phyloP scores from a whole-genome alignment of 495 filamentous ascomycete genomes.

The Neurospora sp. region DNA sequence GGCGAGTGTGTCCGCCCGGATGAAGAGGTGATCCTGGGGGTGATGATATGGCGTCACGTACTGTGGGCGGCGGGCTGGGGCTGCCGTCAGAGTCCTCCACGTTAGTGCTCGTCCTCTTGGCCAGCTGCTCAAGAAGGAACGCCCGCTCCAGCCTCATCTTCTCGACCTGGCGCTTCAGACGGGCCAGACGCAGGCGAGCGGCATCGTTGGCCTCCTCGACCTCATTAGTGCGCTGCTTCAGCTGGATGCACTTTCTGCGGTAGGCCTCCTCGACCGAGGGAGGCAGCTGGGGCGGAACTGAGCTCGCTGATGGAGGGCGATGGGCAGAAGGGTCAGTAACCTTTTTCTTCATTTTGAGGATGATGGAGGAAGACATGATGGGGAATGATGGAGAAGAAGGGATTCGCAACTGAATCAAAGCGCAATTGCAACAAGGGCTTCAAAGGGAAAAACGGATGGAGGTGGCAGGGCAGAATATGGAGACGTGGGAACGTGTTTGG shows the following conservation, averaged over 20 bases:
- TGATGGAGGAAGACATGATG: not conserved
- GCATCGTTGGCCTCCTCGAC: slow-evolving; percentile 83
- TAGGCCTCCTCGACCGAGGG: slow-evolving; percentile 95
- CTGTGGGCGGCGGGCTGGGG: slow-evolving; percentile 60
- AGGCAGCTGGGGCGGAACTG: slow-evolving; percentile 56
- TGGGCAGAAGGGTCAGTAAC: slow-evolving; percentile 3
- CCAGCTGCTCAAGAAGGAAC: slow-evolving; percentile 79
- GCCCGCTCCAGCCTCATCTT: slow-evolving; percentile 87
- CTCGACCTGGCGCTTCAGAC: slow-evolving; percentile 70
- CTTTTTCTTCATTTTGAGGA: not conserved
- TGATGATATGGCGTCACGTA: slow-evolving; percentile 35
- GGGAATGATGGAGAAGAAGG: not conserved
- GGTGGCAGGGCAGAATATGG: not conserved
- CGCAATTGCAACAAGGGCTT: not conserved
- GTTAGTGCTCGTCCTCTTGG: slow-evolving; percentile 74
- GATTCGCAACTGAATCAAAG: not conserved
- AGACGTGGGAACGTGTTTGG: not conserved
- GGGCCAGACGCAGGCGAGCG: slow-evolving; percentile 64
- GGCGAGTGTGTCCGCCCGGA: slow-evolving; percentile 2
- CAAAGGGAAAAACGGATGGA: not conserved
- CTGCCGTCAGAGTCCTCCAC: slow-evolving; percentile 66
- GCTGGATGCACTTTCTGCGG: slow-evolving; percentile 90
- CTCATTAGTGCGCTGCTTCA: slow-evolving; percentile 82
- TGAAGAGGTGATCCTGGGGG: slow-evolving; percentile 2
- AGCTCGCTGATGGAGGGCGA: slow-evolving; percentile 23